Conservation (phyloP, 305 asterid genomes). For the Solanum hybrid region DNA sequence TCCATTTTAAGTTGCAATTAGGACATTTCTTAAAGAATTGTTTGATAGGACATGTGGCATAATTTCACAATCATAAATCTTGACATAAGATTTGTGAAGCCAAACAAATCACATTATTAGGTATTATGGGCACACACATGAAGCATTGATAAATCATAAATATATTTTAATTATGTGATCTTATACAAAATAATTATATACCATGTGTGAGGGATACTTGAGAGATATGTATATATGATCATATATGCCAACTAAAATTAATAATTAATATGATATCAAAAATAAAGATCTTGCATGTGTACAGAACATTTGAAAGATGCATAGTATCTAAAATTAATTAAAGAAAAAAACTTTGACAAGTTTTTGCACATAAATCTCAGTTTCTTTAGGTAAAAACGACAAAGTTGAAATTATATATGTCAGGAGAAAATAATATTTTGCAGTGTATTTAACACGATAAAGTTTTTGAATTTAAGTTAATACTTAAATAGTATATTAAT, state of each 20-base stretch:
- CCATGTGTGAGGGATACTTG: not conserved
- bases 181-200: not conserved
- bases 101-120: not conserved
- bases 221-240: not conserved
- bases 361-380: not conserved
- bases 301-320: not conserved
- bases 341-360: not conserved
- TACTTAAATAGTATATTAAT: too few relatives aligned
- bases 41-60: not conserved
- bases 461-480: too few relatives aligned
- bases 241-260: not conserved
- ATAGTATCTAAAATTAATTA: not conserved
- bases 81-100: not conserved
- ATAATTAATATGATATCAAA: not conserved
- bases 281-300: not conserved
- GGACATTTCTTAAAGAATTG: not conserved
- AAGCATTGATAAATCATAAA: not conserved
- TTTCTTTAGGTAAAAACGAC: not conserved
- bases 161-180: not conserved
- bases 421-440: not conserved
- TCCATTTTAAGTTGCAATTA: not conserved
- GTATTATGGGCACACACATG: not conserved
- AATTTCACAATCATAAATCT: not conserved
- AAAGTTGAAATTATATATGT: not conserved
- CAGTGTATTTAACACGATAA: not conserved